Percentiles rank a stretch among this genome's conserved stretches.
Evolutionary conservation across 208 protist species (phyloP).

Genomic region (Crithidia thermophila): DNA sequence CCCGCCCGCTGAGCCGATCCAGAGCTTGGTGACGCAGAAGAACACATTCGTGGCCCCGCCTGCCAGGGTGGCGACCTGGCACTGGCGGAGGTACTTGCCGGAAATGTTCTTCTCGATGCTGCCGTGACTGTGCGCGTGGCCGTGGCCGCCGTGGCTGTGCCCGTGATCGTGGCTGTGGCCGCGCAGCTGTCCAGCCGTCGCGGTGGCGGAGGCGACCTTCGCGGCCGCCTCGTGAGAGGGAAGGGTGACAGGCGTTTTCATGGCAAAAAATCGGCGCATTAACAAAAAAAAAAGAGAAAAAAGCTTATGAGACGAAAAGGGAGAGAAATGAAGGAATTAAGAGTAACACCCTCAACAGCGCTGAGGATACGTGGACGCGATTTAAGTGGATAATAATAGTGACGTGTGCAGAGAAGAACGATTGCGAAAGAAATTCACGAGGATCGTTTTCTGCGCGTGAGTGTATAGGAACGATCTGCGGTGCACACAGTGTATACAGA

Average conservation of each 20-base stretch:
- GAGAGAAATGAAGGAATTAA: background rate
- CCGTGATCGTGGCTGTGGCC: slow-evolving; percentile 35
- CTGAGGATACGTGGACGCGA: too few relatives aligned
- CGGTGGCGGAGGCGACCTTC: slow-evolving; percentile 6
- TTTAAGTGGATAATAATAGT: too few relatives aligned
- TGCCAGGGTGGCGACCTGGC: slow-evolving; percentile 67
- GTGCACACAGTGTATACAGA: too few relatives aligned
- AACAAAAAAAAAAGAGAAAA: slow-evolving; percentile 12
- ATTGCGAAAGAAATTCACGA: too few relatives aligned
- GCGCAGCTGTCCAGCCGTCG: slow-evolving; percentile 12
- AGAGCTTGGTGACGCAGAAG: slow-evolving; percentile 79
- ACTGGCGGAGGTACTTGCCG: slow-evolving; percentile 60
- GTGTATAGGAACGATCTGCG: too few relatives aligned
- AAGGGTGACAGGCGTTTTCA: slow-evolving; percentile 17
- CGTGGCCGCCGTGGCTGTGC: slow-evolving; percentile 45
- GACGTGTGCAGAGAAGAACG: background rate
- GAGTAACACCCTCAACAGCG: too few relatives aligned
- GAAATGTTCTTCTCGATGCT: slow-evolving; percentile 54
- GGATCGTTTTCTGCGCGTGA: too few relatives aligned
- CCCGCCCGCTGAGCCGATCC: slow-evolving; percentile 69
- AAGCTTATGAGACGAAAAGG: background rate
- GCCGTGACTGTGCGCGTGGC: slow-evolving; percentile 52
- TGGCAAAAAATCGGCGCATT: slow-evolving; percentile 41
- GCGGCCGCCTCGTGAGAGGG: background rate
- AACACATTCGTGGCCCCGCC: slow-evolving; percentile 80